These are phyloP conservation scores for Lactifluus hygrophoroides DNA, from an alignment of 768 basidiomycete species.

Conservation along the genomic window DNA sequence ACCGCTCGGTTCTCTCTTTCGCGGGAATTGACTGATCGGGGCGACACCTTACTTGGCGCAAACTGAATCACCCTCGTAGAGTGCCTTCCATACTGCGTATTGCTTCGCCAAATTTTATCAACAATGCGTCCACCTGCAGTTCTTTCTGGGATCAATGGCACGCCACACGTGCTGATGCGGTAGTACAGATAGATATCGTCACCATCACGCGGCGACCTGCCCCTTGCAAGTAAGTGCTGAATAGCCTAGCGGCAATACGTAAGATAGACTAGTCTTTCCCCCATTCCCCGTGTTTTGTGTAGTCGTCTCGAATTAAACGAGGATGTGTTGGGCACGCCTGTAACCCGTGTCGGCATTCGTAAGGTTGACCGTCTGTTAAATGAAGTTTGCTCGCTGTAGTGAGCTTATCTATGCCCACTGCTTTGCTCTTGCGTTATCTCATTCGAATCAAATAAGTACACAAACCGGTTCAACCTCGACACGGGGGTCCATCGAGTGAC, in stretches of 20 bases:
- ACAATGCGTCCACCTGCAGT: slow-evolving; percentile 10
- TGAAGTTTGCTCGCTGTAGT: neutral
- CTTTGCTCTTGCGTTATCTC: neutral
- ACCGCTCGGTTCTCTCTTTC: neutral
- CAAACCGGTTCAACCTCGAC: neutral
- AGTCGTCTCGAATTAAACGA: neutral
- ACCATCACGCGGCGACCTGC: slow-evolving; percentile 6
- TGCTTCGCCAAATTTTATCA: slow-evolving; percentile 8
- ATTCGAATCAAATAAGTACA: neutral
- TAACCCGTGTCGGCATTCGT: slow-evolving; percentile 2
- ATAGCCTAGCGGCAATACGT: neutral
- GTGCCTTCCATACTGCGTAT: neutral
- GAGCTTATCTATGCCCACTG: neutral
- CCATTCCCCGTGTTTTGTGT: neutral
- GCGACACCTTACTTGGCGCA: neutral
- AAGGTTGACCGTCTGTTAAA: neutral
- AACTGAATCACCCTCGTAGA: neutral
- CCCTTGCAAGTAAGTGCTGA: neutral
- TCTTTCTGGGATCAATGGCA: slow-evolving; percentile 5
- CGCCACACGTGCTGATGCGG: slow-evolving; percentile 9
- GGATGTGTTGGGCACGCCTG: neutral
- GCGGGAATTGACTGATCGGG: neutral
- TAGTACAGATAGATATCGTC: slow-evolving; percentile 1
- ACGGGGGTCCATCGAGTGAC: neutral
- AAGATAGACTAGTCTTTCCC: neutral